Evolutionary conservation across 1,284 basidiomycete species (phyloP).

Genomic region (Trametes versicolor): DNA sequence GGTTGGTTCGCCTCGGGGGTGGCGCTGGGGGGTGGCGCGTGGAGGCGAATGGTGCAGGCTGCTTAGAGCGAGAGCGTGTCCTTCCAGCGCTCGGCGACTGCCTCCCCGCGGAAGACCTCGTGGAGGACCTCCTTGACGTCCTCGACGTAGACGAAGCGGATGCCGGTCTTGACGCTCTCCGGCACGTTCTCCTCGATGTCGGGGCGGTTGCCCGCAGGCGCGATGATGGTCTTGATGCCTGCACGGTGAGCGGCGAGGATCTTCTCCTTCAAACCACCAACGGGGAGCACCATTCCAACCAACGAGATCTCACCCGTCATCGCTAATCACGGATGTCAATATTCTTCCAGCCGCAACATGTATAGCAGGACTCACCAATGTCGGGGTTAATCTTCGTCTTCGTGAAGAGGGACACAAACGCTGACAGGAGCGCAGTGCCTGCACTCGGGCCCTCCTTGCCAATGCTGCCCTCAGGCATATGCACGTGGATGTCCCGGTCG

Average conservation of each 20-base stretch:
- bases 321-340: slow-evolving; percentile 55
- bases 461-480: slow-evolving; percentile 97
- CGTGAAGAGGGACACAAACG: slow-evolving; percentile 92
- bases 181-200: slow-evolving; percentile 98
- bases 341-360: too few relatives aligned
- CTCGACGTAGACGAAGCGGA: slow-evolving; percentile 93
- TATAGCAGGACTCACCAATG: slow-evolving; percentile 68
- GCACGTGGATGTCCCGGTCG: slow-evolving; percentile 89
- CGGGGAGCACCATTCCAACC: slow-evolving; percentile 91
- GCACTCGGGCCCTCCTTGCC: slow-evolving; percentile 99
- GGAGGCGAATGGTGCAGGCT: background rate
- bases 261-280: slow-evolving; percentile 96
- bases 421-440: slow-evolving; percentile 92
- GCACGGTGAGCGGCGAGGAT: slow-evolving; percentile 94
- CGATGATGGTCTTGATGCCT: slow-evolving; percentile 91
- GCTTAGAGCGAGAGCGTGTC: slow-evolving; percentile 53
- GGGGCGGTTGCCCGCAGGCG: slow-evolving; percentile 86
- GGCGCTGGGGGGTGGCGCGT: background rate
- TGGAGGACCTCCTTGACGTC: slow-evolving; percentile 88
- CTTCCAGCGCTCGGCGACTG: slow-evolving; percentile 72
- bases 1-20: background rate
- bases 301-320: slow-evolving; percentile 97
- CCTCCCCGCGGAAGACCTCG: slow-evolving; percentile 82
- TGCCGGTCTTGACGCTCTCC: slow-evolving; percentile 92
- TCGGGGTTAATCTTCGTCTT: slow-evolving; percentile 86